These are phyloP conservation scores for Tetradesmus lagerheimii DNA, from an alignment of 139 green algal species.

Conservation along the genomic window DNA sequence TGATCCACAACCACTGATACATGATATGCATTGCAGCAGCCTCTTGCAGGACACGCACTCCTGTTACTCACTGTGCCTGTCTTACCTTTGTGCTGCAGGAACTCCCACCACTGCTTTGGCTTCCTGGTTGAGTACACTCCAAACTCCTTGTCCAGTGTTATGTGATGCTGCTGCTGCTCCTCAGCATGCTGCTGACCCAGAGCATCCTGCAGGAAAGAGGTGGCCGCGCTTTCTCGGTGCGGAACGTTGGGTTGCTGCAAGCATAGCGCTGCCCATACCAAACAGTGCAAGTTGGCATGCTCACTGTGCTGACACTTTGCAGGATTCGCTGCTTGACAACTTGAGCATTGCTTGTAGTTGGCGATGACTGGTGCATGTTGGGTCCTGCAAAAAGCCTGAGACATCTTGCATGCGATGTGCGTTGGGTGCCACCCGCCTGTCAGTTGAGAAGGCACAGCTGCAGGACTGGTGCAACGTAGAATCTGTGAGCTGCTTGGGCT, in stretches of 20 bases:
- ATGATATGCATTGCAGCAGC: no score
- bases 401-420: no score
- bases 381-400: no score
- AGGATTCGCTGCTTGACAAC: neutral
- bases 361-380: no score
- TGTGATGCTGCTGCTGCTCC: constrained; percentile 20
- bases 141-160: constrained; percentile 22
- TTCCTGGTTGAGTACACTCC: neutral
- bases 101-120: constrained; percentile 16
- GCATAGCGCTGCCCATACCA: neutral
- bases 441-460: neutral
- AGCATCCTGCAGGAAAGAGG: constrained; percentile 28
- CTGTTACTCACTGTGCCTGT: no score
- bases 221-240: neutral
- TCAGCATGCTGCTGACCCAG: neutral
- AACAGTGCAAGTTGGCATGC: neutral
- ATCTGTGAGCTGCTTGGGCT: neutral
- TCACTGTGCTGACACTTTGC: neutral
- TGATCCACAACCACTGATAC: no score
- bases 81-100: constrained; percentile 41
- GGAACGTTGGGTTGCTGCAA: neutral
- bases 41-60: no score
- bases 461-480: neutral
- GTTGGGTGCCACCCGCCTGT: no score
- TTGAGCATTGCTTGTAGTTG: neutral